These are phyloP conservation scores for Paxillus rubicundulus DNA, from an alignment of 768 basidiomycete genomes.

Conservation along the genomic window DNA sequence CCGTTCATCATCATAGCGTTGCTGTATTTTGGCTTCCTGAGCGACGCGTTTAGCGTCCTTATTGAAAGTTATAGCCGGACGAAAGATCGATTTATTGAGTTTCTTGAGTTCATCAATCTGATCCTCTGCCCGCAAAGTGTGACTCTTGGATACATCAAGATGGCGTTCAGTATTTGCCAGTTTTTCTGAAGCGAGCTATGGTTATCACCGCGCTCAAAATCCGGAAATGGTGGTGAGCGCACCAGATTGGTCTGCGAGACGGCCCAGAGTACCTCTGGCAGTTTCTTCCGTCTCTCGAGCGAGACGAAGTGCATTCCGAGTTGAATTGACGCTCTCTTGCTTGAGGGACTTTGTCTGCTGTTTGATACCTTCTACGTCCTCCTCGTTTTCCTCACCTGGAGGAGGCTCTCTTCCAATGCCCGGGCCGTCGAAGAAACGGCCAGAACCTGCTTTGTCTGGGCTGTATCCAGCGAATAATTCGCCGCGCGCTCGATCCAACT, in stretches of 20 bases:
- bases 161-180: conserved; percentile 94
- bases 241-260: conserved; percentile 94
- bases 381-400: conserved; percentile 74
- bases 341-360: conserved; percentile 85
- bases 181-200: conserved; percentile 49
- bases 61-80: conserved; percentile 88
- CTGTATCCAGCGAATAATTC: conserved; percentile 78
- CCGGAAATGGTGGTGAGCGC: conserved; percentile 17
- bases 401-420: conserved; percentile 42
- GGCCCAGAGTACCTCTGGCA: conserved; percentile 76
- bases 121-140: conserved; percentile 86
- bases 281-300: conserved; percentile 98
- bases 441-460: conserved; percentile 53
- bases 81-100: conserved; percentile 93
- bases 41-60: conserved; percentile 88
- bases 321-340: conserved; percentile 87
- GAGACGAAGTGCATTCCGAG: conserved; percentile 88
- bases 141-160: conserved; percentile 87
- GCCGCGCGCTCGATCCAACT: conserved; percentile 63
- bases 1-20: conserved; percentile 86
- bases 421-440: conserved; percentile 70
- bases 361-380: conserved; percentile 94
- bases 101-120: conserved; percentile 91
- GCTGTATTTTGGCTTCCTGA: conserved; percentile 78
- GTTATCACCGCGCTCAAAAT: conserved; percentile 1